Evolutionary conservation across 352 stramenopile genomes (phyloP), one percentile per base, ranked within the genome.

Genomic region (Globisporangium rhizosaccharum): DNA sequence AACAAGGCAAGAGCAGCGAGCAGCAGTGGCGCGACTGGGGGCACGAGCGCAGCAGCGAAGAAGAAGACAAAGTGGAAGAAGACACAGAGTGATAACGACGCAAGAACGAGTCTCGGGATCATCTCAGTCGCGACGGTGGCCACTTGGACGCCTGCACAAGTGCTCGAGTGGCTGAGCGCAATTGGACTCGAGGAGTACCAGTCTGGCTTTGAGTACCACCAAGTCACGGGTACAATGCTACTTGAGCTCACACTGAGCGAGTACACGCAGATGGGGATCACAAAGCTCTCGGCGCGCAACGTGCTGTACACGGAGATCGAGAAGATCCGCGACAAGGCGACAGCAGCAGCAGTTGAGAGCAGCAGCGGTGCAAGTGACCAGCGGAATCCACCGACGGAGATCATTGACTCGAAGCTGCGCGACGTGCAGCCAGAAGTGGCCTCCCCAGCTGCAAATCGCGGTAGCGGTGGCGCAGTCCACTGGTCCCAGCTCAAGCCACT

Each of bases 401-500:
- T 91, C 33, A 75, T 90, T 9, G 82, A 91, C 49, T 52, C 81
- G 1, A 84, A 84, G 33, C 66, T 92, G 8, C 68, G 66, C 9
- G 74, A 88, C 33, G 53, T 68, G 10, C 56, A 65, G 2, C 66
- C 73, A 15, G 67, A 80, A 36, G 53, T 76, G 3, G 1, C 37
- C 0, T 78, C 67, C 3, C 67, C 67, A 15, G 41, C 8, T 39
- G 10, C 33, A 10, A 39, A 39, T 5, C 33, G 28, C 50, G 68
- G 68, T 59, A 65, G 48, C 0, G 48, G 41, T 36, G 53, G 26
- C 18, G 41, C 15, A 10, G 61, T 76, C 0, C 84, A 93, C 48
- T 93, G 84, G 84, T 90, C 84, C n/a, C 79, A 90, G 6, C 28
- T 90, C 18, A 62, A 76, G 33, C 83, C 81, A 9, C 54, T 92